Conservation (phyloP, 2,329 filamentous ascomycete genomes). For the Aspergillus floridensis region DNA sequence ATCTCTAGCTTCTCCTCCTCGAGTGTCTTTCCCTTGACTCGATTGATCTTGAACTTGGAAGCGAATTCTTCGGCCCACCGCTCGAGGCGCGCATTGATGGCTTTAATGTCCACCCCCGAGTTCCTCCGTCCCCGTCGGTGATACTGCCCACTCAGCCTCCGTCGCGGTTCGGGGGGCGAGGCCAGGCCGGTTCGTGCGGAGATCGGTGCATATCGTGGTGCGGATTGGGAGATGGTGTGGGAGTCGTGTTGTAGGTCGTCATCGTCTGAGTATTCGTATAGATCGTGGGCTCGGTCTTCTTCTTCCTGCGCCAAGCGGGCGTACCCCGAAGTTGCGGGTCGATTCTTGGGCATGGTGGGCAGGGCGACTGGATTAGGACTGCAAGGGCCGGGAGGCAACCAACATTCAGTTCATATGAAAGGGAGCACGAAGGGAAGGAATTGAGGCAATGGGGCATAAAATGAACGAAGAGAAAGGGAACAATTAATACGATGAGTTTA, state of each 20-base stretch:
- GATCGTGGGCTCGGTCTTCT: slow-evolving; percentile 47
- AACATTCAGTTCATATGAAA: slow-evolving; percentile 9
- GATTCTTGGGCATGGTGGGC: slow-evolving; percentile 61
- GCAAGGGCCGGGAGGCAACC: slow-evolving; percentile 12
- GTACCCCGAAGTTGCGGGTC: slow-evolving; percentile 76
- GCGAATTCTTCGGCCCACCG: slow-evolving; percentile 98
- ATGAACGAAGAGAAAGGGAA: slow-evolving; percentile 4
- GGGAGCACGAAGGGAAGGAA: slow-evolving; percentile 3
- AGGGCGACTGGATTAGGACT: slow-evolving; percentile 7
- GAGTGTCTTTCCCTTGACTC: slow-evolving; percentile 67
- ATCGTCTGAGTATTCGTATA: slow-evolving; percentile 68
- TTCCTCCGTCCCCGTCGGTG: slow-evolving; percentile 63
- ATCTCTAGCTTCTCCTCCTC: slow-evolving; percentile 91
- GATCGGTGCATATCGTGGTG: slow-evolving; percentile 63
- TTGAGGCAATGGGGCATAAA: neutral
- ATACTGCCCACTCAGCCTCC: slow-evolving; percentile 48
- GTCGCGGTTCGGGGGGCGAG: slow-evolving; percentile 41
- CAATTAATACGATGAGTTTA: neutral
- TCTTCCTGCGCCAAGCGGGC: slow-evolving; percentile 81
- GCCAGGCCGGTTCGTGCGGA: slow-evolving; percentile 40
- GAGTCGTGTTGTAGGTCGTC: slow-evolving; percentile 58
- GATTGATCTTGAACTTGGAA: slow-evolving; percentile 87
- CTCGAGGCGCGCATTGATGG: slow-evolving; percentile 93
- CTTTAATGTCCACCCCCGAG: slow-evolving; percentile 91
- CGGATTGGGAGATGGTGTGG: slow-evolving; percentile 54